These are phyloP conservation scores for rapeseed (Brassica napus) DNA, from an alignment of 345 rosid species.

Conservation along the genomic window DNA sequence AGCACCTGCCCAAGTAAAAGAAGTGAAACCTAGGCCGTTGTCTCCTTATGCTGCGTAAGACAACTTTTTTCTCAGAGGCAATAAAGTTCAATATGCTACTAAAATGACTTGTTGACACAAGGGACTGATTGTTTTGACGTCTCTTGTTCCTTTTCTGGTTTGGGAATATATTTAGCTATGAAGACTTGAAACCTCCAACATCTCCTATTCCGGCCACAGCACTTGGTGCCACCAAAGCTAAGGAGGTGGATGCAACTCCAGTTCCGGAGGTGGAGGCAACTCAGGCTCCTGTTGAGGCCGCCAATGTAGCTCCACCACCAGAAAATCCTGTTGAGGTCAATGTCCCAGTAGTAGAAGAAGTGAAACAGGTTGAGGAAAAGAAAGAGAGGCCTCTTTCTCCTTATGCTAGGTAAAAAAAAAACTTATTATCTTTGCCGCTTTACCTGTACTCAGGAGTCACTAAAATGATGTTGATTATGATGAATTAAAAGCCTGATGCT, in stretches of 20 bases:
- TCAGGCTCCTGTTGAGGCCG: conserved; percentile 25
- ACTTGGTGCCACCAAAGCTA: conserved; percentile 17
- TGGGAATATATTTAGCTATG: conserved; percentile 26
- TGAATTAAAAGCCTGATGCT: too few relatives aligned
- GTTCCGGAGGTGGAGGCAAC: conserved; percentile 26
- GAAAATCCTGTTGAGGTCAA: conserved; percentile 17
- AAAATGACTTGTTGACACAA: conserved; percentile 10
- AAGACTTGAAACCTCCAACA: conserved; percentile 46
- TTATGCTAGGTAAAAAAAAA: conserved; percentile 33
- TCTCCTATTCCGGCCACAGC: conserved; percentile 41
- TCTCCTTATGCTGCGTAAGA: conserved; percentile 81
- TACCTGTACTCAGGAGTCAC: too few relatives aligned
- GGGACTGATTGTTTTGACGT: not conserved
- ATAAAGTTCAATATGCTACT: not conserved
- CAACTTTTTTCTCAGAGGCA: conserved; percentile 13
- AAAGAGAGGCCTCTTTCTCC: conserved; percentile 43
- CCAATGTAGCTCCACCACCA: conserved; percentile 8
- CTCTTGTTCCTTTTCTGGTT: not conserved
- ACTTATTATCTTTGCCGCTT: too few relatives aligned
- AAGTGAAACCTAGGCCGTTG: conserved; percentile 48
- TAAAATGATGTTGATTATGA: too few relatives aligned
- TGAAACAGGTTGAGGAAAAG: conserved; percentile 33
- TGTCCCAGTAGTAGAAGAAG: conserved; percentile 17
- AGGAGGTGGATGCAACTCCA: conserved; percentile 24
- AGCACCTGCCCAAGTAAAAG: conserved; percentile 45